These are phyloP conservation scores for Melampsora occidentalis DNA, from an alignment of 1,284 basidiomycete species.

Conservation along the genomic window DNA sequence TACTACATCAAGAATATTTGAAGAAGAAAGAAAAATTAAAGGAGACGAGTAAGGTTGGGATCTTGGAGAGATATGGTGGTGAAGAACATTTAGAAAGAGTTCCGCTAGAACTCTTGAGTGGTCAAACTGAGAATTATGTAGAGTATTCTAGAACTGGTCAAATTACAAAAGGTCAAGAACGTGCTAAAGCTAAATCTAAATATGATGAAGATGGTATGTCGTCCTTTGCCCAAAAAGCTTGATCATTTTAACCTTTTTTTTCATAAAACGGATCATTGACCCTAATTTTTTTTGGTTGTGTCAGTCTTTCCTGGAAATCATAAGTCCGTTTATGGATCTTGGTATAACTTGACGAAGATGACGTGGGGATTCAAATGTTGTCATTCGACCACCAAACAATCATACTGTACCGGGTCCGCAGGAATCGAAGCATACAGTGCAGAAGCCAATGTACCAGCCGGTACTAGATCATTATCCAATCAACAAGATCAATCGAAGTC, in stretches of 20 bases:
- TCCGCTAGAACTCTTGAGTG: conserved; percentile 81
- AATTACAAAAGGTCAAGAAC: conserved; percentile 85
- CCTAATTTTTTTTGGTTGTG: conserved; percentile 10
- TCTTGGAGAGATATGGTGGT: conserved; percentile 87
- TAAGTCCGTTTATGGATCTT: conserved; percentile 91
- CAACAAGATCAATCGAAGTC: conserved; percentile 49
- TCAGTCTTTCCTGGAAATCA: conserved; percentile 90
- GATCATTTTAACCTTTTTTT: neutral
- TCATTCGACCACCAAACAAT: conserved; percentile 77
- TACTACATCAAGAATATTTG: conserved; percentile 83
- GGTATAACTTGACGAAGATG: conserved; percentile 70
- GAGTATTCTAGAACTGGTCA: conserved; percentile 92
- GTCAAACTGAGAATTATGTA: conserved; percentile 95
- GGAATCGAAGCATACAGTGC: conserved; percentile 70
- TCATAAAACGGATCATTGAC: neutral
- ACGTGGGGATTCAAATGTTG: conserved; percentile 95
- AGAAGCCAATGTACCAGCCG: conserved; percentile 66
- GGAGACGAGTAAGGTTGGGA: conserved; percentile 78
- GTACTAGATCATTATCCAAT: conserved; percentile 61
- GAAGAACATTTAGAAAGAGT: conserved; percentile 83
- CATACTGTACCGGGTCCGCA: conserved; percentile 87
- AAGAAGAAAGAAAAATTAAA: conserved; percentile 89
- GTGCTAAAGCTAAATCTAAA: conserved; percentile 77
- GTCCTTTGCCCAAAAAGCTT: conserved; percentile 29
- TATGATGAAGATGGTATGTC: conserved; percentile 87